phyloP scores from a whole-genome alignment of 495 filamentous ascomycete genomes.

The Tuber melanosporum region DNA sequence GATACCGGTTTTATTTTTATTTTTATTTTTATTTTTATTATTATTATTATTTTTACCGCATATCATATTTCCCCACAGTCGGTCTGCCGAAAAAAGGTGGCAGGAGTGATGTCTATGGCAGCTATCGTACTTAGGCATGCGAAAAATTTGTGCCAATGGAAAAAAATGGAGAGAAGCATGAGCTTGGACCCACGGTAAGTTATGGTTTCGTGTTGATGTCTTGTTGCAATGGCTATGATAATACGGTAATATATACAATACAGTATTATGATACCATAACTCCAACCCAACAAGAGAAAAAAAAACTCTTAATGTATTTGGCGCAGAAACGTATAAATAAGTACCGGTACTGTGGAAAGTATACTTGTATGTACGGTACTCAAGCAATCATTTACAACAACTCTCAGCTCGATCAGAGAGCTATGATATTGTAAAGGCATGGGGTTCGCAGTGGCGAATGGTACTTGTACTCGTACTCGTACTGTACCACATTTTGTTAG shows the following conservation, averaged over 20 bases:
- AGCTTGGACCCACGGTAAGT: background rate
- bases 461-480: background rate
- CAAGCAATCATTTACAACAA: background rate
- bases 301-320: background rate
- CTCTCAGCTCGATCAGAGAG: too few species aligned
- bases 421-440: too few species aligned
- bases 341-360: background rate
- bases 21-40: too few species aligned
- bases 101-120: background rate
- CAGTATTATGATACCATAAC: background rate
- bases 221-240: background rate
- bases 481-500: background rate
- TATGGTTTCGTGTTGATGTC: background rate
- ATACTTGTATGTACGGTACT: too few species aligned
- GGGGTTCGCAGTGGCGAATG: background rate
- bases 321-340: background rate
- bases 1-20: background rate
- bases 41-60: background rate
- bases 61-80: background rate
- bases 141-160: background rate
- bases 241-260: too few species aligned
- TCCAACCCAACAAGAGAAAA: background rate
- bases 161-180: background rate
- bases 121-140: background rate
- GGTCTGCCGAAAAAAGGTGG: background rate